Evolutionary conservation across 441 rosid species (phyloP), one percentile per base, ranked within the genome.

Genomic region (Hura crepitans): DNA sequence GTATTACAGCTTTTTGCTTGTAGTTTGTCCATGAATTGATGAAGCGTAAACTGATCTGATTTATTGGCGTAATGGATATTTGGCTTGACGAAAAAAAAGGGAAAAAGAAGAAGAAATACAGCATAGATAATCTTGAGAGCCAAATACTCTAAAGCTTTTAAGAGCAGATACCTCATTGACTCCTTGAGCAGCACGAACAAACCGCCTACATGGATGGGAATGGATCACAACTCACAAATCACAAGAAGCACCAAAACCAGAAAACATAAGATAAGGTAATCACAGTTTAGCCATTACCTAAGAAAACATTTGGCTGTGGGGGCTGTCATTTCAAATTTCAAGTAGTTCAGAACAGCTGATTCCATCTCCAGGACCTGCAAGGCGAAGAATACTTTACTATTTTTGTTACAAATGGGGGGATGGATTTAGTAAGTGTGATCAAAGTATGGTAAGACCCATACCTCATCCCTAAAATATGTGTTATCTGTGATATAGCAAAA

Each of bases 281-380:
- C 45, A 50, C 4, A 27, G 69, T 35, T 28, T 23, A 17, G 46
- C n/a, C 63, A 37, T 72, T 83, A 93, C 98, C 97, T 84, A 62
- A 94, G 78, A 83, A 73, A 92, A 33, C 96, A 94, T 76, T 85
- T 92, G 27, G 87, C 82, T 51, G 99, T 94, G 35, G 99, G 93
- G 31, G 97, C 92, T 58, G 97, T 85, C 88, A 92, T 79, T 79
- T 95, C 97, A 59, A 95, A 95, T 84, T 89, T 86, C 85, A 92
- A 76, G 85, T 85, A 85, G 75, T 90, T 90, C 79, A 92, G 72
- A 75, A 92, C 90, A 45, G 85, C 77, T 15, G 89, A 92, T 80
- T 95, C 99, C 99, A 95, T 95, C 77, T 92, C 93, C 72, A 95
- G 68, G 79, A 94, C 86, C 97, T 93, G 83, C 56, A 72, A 33